Evolutionary conservation across 176 grass and related monocot genomes (phyloP), one percentile per base, ranked within the genome.

Genomic region (Pontederia crassipes): DNA sequence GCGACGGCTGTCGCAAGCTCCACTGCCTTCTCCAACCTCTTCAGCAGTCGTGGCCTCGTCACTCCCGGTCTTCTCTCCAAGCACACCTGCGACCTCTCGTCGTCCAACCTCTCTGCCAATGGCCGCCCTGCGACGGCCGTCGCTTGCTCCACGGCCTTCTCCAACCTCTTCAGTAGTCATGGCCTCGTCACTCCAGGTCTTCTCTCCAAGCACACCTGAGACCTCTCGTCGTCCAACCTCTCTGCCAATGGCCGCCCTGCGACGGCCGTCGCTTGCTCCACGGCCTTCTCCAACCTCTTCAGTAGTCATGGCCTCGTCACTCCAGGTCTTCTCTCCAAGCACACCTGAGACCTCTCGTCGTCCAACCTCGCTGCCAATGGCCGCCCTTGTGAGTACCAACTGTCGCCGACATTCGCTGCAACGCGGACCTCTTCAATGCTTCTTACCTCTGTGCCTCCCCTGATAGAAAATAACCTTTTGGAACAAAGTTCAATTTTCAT

Each of bases 371-470:
- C 68, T 40, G 35, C 52, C 29, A 1, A 11, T 10, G 16, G 53
- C 29, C 26, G 66, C 28, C 52, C 29, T 0, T 69, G 66, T 35
- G 52, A 46, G 3, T 69, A 46, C 52, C 66, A 10, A 69, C 56
- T 11, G 9, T 80, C 65, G 20, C 7, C 0, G 73, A 0, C 0
- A 54, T 89, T 55, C 70, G 71, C 28, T 82, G 74, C 0, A 10
- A 71, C 10, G 70, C 74, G 3, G 26, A 77, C n/a, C 73, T 86
- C 10, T 75, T 75, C 35, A 77, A 77, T 24, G 72, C 82, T 18
- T 77, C 82, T 2, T 64, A 32, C 26, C 74, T 86, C 59, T 90
- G 87, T 64, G 73, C 78, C 59, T 46, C 27, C 45, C 11, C 56
- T 50, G n/a, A n/a, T n/a, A n/a, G n/a, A n/a, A n/a, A n/a, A n/a